A percentile compares a stretch with the other conserved stretches of the same genome.
Evolutionary conservation across 176 grass and related monocot species (phyloP).

Genomic region (Phoenix roebelenii): DNA sequence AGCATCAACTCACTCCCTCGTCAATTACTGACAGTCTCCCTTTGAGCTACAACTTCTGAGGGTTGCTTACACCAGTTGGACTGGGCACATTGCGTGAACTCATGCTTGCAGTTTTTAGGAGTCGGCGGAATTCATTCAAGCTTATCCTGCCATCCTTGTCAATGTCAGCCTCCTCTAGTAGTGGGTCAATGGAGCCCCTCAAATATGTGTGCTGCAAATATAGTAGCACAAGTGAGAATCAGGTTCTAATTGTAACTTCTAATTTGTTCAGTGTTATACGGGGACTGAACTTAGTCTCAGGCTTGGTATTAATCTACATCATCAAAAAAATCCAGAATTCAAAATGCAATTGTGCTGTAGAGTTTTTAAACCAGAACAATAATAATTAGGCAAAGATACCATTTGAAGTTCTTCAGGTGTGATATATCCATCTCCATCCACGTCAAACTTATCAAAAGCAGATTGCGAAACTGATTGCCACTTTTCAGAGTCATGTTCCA

Average conservation of each 20-base stretch:
- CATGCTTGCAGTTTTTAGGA: slow-evolving; percentile 90
- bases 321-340: not conserved
- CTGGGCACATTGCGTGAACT: slow-evolving; percentile 47
- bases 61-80: slow-evolving; percentile 35
- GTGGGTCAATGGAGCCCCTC: slow-evolving; percentile 75
- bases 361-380: too few species aligned
- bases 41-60: slow-evolving; percentile 5
- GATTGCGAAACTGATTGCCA: slow-evolving; percentile 69
- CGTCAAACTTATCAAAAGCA: slow-evolving; percentile 89
- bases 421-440: slow-evolving; percentile 85
- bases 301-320: not conserved
- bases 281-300: too few species aligned
- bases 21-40: too few species aligned
- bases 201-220: slow-evolving; percentile 63
- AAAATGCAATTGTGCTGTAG: not conserved
- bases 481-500: slow-evolving; percentile 71
- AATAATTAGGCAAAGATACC: slow-evolving; percentile 25
- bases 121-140: slow-evolving; percentile 83
- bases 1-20: too few species aligned
- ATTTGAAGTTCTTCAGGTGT: slow-evolving; percentile 86
- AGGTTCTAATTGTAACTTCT: too few species aligned
- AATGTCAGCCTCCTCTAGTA: slow-evolving; percentile 82
- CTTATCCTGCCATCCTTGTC: slow-evolving; percentile 95
- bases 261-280: too few species aligned
- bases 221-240: not conserved